Conservation (phyloP, 2,329 filamentous ascomycete species). For the Curvularia lunata region DNA sequence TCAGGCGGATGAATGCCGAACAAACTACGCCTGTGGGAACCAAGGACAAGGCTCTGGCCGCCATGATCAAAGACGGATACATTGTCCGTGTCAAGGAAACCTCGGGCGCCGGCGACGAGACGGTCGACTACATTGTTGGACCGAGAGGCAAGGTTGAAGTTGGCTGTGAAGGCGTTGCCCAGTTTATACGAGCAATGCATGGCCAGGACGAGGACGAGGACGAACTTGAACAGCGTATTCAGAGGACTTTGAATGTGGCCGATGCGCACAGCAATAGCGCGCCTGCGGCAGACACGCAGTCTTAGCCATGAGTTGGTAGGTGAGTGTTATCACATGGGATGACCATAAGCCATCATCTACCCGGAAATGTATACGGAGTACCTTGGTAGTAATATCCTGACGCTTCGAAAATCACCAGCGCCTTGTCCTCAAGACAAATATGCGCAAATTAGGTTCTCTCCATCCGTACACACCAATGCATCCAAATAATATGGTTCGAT, state of each 20-base stretch:
- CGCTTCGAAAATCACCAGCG: not conserved
- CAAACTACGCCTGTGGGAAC: constrained; percentile 74
- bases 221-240: constrained; percentile 43
- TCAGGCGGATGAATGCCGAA: constrained; percentile 76
- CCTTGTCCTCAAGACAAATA: not conserved
- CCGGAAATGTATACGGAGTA: not conserved
- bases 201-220: constrained; percentile 42
- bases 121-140: constrained; percentile 82
- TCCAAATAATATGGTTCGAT: not conserved
- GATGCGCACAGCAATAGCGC: constrained; percentile 21
- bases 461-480: not conserved
- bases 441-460: not conserved
- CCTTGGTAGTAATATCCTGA: too few relatives aligned
- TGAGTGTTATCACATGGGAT: not conserved
- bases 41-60: constrained; percentile 75
- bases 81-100: constrained; percentile 75
- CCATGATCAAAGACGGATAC: constrained; percentile 83
- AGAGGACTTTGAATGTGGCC: constrained; percentile 42
- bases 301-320: not conserved
- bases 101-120: constrained; percentile 74
- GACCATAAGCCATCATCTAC: not conserved
- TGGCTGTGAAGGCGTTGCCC: constrained; percentile 74
- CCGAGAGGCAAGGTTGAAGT: constrained; percentile 86
- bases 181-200: constrained; percentile 61
- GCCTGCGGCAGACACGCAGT: not conserved